A percentile compares a stretch with the other conserved stretches of the same genome.
phyloP scores from a whole-genome alignment of 2,329 filamentous ascomycete species.

The Xylaria sp. region DNA sequence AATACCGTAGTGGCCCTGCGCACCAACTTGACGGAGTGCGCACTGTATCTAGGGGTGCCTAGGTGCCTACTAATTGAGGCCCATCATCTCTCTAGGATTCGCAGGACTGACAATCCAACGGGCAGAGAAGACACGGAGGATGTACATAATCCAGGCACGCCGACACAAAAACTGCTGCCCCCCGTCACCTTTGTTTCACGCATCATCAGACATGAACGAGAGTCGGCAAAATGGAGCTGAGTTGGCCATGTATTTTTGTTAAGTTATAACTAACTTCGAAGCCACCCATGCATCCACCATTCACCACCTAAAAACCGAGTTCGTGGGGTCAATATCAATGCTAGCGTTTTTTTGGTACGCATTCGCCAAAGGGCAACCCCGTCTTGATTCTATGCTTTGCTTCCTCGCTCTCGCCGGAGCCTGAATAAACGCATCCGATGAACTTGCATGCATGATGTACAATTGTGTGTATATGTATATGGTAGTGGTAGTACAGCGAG shows the following conservation, averaged over 20 bases:
- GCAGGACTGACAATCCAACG: not conserved
- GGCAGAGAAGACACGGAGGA: too few relatives aligned
- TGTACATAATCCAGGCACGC: not conserved
- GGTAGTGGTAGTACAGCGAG: conserved; percentile 37
- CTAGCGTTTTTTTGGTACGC: conserved; percentile 4
- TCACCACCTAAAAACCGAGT: not conserved
- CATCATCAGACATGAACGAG: not conserved
- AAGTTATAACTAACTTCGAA: not conserved
- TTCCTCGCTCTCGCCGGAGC: conserved; percentile 27
- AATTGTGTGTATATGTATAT: conserved; percentile 30
- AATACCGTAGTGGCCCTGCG: not conserved
- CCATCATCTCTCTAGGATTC: not conserved
- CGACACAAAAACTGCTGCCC: not conserved
- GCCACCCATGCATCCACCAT: not conserved
- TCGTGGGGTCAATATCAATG: not conserved
- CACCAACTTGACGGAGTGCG: not conserved
- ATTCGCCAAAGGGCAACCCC: not conserved
- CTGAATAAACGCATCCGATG: conserved; percentile 21
- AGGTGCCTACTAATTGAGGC: not conserved
- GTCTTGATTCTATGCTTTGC: conserved; percentile 21
- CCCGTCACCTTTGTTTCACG: not conserved
- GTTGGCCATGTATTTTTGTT: conserved; percentile 13
- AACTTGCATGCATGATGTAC: conserved; percentile 37
- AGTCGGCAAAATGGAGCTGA: conserved; percentile 6
- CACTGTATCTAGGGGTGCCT: not conserved